Conservation (phyloP, 306 rosid genomes). For the Malus sieversii region DNA sequence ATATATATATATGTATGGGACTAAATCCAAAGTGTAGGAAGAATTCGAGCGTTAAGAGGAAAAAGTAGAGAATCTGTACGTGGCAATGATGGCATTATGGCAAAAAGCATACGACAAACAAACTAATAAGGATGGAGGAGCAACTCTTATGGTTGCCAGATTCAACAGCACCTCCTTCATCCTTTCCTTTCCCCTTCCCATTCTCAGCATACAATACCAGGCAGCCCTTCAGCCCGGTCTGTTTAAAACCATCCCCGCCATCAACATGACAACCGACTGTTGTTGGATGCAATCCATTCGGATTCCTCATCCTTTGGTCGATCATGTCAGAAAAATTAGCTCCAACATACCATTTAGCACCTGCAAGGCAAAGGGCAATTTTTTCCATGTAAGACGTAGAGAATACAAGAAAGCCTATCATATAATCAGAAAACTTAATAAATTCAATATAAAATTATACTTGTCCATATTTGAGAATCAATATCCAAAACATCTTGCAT, state of each 20-base stretch:
- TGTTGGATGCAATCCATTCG: neutral
- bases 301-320: neutral
- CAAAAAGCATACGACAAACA: neutral
- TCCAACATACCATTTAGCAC: neutral
- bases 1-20: neutral
- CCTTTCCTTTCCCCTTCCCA: neutral
- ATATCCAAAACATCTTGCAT: neutral
- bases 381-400: neutral
- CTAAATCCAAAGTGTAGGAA: neutral
- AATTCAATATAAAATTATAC: too few relatives aligned
- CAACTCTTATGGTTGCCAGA: too few relatives aligned
- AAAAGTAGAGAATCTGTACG: neutral
- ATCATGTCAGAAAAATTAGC: neutral
- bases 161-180: neutral
- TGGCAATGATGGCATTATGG: neutral
- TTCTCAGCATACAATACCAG: neutral
- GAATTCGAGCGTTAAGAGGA: neutral
- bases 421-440: neutral
- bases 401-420: neutral
- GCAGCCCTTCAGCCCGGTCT: neutral
- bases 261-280: neutral
- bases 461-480: too few relatives aligned
- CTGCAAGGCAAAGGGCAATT: neutral
- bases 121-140: neutral
- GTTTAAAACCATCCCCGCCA: neutral